Base-by-base conservation (phyloP, 129 eudicot genomes). In the Erigeron canadensis region DNA sequence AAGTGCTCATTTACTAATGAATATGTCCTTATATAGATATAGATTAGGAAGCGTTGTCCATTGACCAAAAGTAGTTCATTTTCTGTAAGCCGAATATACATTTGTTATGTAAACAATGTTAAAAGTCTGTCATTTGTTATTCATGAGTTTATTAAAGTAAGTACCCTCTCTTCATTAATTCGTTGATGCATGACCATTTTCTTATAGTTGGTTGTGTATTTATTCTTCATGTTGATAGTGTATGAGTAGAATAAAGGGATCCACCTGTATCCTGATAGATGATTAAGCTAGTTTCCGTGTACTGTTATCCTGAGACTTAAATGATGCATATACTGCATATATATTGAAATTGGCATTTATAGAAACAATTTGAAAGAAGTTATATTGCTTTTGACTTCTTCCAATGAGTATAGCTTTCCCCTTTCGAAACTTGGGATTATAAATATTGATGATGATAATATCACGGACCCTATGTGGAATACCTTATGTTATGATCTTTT, bases 41-140 rank as follows among this genome's bases (percentile, higher is more conserved):
- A 51, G 5, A 51, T 41, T 42, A 23, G 10, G 43, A 41, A 42
- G 13, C 21, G 28, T 43, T 44, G 9, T 34, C 4, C 34, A n/a
- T 75, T 37, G 19, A 44, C 60, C 43, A 75, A 18, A 22, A 43
- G 7, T 40, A 66, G 73, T 75, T 42, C 51, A 41, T 56, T 9
- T 42, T 55, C 21, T 23, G 41, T 16, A 10, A 55, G 21, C 70
- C 38, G 38, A 55, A 17, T 37, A 10, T 17, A 66, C 66, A 10
- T 67, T 66, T 66, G 50, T 56, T 28, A 28, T 11, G 55, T 42
- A 55, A 56, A 23, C 51, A 66, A 75, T 65, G 73, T 54, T 65
- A 54, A 44, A 65, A 43, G 10, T 67, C 39, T 34, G 28, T 57
- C 10, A n/a, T 9, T 22, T 21, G 53, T 54, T 51, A 75, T 53